Evolutionary conservation across 2,329 filamentous ascomycete genomes (phyloP).

Genomic region (Paraphaeosphaeria minitans): DNA sequence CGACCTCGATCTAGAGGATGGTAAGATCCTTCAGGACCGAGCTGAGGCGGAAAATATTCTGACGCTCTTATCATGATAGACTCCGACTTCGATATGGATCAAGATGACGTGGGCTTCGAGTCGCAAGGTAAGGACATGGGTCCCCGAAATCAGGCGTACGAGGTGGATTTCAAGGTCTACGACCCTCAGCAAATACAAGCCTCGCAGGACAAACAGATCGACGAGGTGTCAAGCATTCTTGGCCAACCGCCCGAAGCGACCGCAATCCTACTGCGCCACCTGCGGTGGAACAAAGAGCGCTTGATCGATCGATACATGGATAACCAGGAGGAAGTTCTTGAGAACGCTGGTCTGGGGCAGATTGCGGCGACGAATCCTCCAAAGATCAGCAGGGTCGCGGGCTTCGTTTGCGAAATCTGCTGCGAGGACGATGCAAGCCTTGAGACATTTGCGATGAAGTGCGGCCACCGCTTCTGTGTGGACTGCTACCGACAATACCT

Average conservation of each 20-base stretch:
- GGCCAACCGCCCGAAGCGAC: constrained; percentile 87
- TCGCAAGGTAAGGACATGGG: constrained; percentile 73
- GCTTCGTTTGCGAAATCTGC: constrained; percentile 93
- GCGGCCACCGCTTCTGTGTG: constrained; percentile 90
- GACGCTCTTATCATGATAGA: constrained; percentile 44
- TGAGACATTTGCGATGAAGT: constrained; percentile 90
- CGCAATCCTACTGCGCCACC: constrained; percentile 86
- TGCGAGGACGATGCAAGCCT: constrained; percentile 83
- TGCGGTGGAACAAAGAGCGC: constrained; percentile 95
- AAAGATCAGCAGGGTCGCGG: constrained; percentile 71
- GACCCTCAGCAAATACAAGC: constrained; percentile 79
- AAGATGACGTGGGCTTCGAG: constrained; percentile 64
- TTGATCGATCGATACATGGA: constrained; percentile 98
- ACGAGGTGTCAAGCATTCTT: constrained; percentile 89
- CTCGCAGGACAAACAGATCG: constrained; percentile 84
- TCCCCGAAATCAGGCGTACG: constrained; percentile 75
- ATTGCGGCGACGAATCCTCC: constrained; percentile 55
- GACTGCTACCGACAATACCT: constrained; percentile 93
- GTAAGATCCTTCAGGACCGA: constrained; percentile 30
- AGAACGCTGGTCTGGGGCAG: constrained; percentile 79
- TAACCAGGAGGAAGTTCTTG: constrained; percentile 75
- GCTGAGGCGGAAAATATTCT: constrained; percentile 1
- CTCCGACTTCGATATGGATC: constrained; percentile 62
- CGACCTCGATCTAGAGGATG: constrained; percentile 60
- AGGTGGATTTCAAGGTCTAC: constrained; percentile 84